Conservation (phyloP, 2,329 filamentous ascomycete species). For the Penicillium sp. region DNA sequence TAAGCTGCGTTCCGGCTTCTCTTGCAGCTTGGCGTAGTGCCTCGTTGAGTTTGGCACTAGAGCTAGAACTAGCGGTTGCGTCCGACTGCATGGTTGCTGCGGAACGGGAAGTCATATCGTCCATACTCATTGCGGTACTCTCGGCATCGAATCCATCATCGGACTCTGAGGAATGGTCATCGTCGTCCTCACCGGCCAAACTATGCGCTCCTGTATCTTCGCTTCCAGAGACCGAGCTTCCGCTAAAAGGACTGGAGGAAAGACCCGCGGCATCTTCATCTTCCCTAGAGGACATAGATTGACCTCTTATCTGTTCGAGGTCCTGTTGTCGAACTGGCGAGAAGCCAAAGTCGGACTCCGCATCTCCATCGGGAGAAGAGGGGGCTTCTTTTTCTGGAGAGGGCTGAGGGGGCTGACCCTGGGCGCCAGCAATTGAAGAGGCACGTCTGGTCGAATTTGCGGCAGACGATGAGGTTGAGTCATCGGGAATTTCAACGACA, state of each 20-base stretch:
- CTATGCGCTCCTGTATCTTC: constrained; percentile 45
- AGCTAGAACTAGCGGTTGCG: constrained; percentile 57
- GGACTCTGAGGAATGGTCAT: constrained; percentile 48
- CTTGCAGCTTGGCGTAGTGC: constrained; percentile 73
- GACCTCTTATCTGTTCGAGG: constrained; percentile 59
- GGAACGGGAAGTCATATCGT: constrained; percentile 72
- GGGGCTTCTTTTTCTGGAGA: constrained; percentile 57
- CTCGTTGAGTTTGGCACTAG: constrained; percentile 73
- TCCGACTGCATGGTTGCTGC: constrained; percentile 61
- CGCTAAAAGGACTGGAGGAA: constrained; percentile 78
- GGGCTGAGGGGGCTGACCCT: constrained; percentile 28
- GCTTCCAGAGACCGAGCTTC: constrained; percentile 48
- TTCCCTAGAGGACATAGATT: constrained; percentile 22
- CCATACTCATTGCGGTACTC: constrained; percentile 78
- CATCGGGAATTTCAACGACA: constrained; percentile 83
- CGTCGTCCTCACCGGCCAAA: constrained; percentile 46
- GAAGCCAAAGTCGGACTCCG: constrained; percentile 57
- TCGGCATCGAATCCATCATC: constrained; percentile 58
- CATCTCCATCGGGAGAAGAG: constrained; percentile 62
- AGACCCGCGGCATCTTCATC: constrained; percentile 67
- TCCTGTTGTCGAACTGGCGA: constrained; percentile 67
- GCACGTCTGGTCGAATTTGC: constrained; percentile 74
- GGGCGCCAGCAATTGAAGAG: constrained; percentile 66
- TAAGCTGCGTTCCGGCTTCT: constrained; percentile 70
- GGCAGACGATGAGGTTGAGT: constrained; percentile 71